phyloP scores from a whole-genome alignment of 2,329 filamentous ascomycete species.

The Zasmidium cellare region DNA sequence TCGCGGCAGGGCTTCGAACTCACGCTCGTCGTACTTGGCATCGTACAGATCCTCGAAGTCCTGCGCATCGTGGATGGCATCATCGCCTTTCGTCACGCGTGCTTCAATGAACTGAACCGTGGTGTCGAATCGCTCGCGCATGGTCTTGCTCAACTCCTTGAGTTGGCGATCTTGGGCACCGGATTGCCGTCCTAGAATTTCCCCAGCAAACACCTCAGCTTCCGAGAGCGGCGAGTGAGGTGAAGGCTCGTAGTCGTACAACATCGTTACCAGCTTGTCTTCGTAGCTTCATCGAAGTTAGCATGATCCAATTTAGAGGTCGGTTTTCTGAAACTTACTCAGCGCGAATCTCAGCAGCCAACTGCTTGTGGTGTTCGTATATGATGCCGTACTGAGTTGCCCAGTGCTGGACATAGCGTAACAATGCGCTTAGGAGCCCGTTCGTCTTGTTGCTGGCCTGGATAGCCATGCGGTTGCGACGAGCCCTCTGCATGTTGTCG shows the following conservation, averaged over 20 bases:
- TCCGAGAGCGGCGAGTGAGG: constrained; percentile 48
- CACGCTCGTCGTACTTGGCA: constrained; percentile 27
- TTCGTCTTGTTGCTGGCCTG: background rate
- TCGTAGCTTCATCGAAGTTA: constrained; percentile 49
- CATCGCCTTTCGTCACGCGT: constrained; percentile 46
- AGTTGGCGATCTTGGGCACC: constrained; percentile 33
- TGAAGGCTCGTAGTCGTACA: constrained; percentile 47
- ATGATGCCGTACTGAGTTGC: constrained; percentile 23
- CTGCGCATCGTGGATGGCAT: constrained; percentile 24
- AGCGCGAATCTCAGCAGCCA: constrained; percentile 44
- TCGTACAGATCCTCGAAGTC: constrained; percentile 25
- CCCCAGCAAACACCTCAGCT: constrained; percentile 59
- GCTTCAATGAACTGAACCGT: constrained; percentile 44
- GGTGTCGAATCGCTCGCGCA: constrained; percentile 43
- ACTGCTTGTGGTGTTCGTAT: constrained; percentile 40
- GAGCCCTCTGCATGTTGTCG: constrained; percentile 41
- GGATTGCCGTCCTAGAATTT: constrained; percentile 54
- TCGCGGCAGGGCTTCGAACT: constrained; percentile 47
- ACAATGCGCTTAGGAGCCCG: constrained; percentile 35
- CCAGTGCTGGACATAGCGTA: constrained; percentile 41
- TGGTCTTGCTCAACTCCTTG: constrained; percentile 36
- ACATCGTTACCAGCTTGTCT: constrained; percentile 49
- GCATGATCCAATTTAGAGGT: background rate
- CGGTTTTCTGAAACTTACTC: constrained; percentile 41
- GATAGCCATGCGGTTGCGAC: constrained; percentile 11